Percentiles rank a stretch among this genome's conserved stretches.
These are phyloP conservation scores for Cladosporium sp. DNA, from an alignment of 2,329 filamentous ascomycete genomes.

Conservation along the genomic window DNA sequence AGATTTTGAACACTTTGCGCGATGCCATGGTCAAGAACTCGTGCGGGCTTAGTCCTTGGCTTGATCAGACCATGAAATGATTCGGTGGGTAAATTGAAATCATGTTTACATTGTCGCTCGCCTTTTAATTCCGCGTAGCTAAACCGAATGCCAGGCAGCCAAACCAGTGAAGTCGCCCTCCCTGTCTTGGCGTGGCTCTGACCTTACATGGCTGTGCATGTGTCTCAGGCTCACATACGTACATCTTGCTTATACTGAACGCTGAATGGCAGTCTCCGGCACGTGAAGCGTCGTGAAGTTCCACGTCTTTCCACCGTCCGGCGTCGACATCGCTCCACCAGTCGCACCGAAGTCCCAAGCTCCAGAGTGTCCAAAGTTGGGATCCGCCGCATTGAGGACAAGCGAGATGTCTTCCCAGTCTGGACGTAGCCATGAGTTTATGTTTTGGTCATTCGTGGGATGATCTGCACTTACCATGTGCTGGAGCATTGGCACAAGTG, in stretches of 20 bases:
- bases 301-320: constrained; percentile 13
- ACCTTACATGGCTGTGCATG: no score
- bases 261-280: neutral
- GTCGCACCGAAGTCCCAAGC: constrained; percentile 13
- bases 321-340: constrained; percentile 14
- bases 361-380: constrained; percentile 9
- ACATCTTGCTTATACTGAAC: neutral
- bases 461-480: neutral
- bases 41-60: no score
- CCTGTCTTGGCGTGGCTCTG: no score
- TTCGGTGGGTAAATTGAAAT: no score
- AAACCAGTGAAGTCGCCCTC: no score
- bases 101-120: no score
- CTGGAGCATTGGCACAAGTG: neutral
- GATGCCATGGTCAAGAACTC: no score
- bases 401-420: constrained; percentile 15
- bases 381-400: constrained; percentile 13
- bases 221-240: no score
- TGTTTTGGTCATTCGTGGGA: neutral
- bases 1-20: no score
- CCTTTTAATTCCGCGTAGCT: no score
- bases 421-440: neutral
- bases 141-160: no score
- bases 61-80: no score
- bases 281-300: constrained; percentile 13